A percentile compares a stretch with the other conserved stretches of the same genome.
Conservation (phyloP, 306 rosid genomes). For the Mimosa bimucronata region DNA sequence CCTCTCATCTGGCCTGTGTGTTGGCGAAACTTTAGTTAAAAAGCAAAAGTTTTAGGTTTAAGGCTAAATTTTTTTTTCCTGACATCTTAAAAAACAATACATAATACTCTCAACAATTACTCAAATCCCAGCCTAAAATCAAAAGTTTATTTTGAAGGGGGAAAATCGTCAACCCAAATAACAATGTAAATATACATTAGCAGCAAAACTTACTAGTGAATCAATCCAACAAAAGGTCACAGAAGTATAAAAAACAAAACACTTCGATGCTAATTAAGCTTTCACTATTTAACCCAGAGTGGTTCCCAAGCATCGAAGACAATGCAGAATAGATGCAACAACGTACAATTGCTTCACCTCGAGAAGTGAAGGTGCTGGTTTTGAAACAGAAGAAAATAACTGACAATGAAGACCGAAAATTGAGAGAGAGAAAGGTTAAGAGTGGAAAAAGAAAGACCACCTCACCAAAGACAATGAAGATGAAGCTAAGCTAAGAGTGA, state of each 20-base stretch:
- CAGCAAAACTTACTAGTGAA: background rate
- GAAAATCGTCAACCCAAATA: background rate
- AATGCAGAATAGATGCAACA: background rate
- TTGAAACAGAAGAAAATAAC: background rate
- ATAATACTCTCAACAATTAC: slow-evolving; percentile 27
- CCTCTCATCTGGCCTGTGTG: slow-evolving; percentile 48
- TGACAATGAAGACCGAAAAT: background rate
- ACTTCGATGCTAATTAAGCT: background rate
- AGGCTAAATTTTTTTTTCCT: slow-evolving; percentile 11
- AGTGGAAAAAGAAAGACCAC: background rate
- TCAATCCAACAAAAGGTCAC: background rate
- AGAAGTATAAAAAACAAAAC: background rate
- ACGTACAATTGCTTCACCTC: background rate
- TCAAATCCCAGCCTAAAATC: slow-evolving; percentile 11
- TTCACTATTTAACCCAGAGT: background rate
- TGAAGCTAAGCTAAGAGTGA: background rate
- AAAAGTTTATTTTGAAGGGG: background rate
- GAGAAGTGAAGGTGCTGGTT: background rate
- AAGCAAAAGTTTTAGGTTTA: slow-evolving; percentile 1
- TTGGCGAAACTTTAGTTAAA: slow-evolving; percentile 49
- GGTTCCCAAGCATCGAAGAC: background rate
- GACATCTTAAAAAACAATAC: slow-evolving; percentile 28
- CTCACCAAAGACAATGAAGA: background rate
- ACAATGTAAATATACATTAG: background rate
- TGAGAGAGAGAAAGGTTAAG: background rate